phyloP scores from a whole-genome alignment of 352 stramenopile genomes.

The Globisporangium sylvaticum region DNA sequence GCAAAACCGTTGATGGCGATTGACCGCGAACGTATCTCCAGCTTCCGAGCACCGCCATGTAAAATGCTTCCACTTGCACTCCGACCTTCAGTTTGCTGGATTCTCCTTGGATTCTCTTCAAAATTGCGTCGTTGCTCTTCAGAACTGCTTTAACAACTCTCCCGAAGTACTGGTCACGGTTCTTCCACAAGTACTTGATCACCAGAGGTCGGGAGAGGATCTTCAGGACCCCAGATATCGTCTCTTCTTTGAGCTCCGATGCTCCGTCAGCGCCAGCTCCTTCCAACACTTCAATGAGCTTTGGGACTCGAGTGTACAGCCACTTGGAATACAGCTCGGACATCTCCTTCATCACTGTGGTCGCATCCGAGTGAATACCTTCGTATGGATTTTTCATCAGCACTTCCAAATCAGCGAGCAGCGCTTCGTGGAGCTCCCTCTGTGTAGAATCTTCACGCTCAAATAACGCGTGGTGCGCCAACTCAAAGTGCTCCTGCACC shows the following conservation, averaged over 20 bases:
- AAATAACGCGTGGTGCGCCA: constrained; percentile 39
- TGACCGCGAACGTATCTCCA: constrained; percentile 46
- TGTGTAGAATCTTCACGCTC: constrained; percentile 14
- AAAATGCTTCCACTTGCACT: constrained; percentile 50
- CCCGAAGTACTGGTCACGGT: constrained; percentile 29
- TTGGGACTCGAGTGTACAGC: constrained; percentile 38
- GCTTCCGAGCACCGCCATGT: constrained; percentile 41
- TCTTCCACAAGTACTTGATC: constrained; percentile 46
- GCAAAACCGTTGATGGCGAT: constrained; percentile 13
- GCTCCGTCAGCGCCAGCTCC: constrained; percentile 16
- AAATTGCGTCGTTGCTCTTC: constrained; percentile 38
- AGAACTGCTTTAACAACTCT: constrained; percentile 43
- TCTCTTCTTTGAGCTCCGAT: constrained; percentile 39
- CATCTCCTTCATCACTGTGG: constrained; percentile 45
- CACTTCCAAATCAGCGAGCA: constrained; percentile 44
- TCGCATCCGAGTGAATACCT: constrained; percentile 36
- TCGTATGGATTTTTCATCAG: constrained; percentile 61
- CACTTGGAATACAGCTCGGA: constrained; percentile 52
- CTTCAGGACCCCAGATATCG: constrained; percentile 28
- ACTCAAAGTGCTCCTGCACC: constrained; percentile 58
- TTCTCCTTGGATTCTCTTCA: constrained; percentile 55
- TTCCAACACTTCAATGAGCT: constrained; percentile 46
- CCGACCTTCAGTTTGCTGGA: constrained; percentile 52
- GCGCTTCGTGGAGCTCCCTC: constrained; percentile 31
- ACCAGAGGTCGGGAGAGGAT: constrained; percentile 38